Base-by-base conservation (phyloP, 164 flowering plant genomes). In the Berberis vulgaris region DNA sequence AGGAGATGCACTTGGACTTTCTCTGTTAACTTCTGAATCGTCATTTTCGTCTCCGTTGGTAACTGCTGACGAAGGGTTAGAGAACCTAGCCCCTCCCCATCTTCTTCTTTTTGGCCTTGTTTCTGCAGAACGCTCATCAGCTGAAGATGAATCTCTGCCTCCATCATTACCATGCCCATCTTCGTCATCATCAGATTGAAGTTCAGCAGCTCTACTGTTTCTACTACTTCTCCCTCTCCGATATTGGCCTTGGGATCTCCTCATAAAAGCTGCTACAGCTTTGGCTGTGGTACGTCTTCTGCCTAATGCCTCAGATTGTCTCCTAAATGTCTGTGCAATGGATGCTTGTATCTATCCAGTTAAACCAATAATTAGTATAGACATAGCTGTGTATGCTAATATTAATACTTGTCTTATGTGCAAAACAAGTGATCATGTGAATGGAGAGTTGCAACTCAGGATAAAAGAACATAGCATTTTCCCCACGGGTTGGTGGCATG, bases 221-320 rank as follows among this genome's bases (percentile, higher is more conserved):
- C 81, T 68, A 54, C 81, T 62, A 58, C 57, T 76, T 73, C 87
- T 79, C 65, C 82, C 78, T 68, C 88, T 79, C 54, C 85, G 76
- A 42, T 59, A 59, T 62, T 63, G 78, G 11, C 82, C 67, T 46
- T 77, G 84, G 62, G 87, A 65, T 73, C 78, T 83, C 63, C 83
- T 84, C 42, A 62, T 62, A 71, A 68, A 81, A 59, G 82, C 73
- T 41, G 78, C 72, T 13, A 77, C 72, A 43, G 73, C 82, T 80
- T 77, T 86, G 50, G 80, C 83, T 41, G 68, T 62, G 6, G 77
- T 61, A 38, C 84, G 82, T 64, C 77, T 82, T 75, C 68, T 86
- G 61, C 81, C 84, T 38, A 86, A 80, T 60, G 93, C 98, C 79
- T 89, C 95, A 38, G 88, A 69, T 76, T 94, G 98, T 45, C 95